Base-by-base conservation (phyloP, 768 basidiomycete genomes). In the Rhodosporidiobolus sp. region DNA sequence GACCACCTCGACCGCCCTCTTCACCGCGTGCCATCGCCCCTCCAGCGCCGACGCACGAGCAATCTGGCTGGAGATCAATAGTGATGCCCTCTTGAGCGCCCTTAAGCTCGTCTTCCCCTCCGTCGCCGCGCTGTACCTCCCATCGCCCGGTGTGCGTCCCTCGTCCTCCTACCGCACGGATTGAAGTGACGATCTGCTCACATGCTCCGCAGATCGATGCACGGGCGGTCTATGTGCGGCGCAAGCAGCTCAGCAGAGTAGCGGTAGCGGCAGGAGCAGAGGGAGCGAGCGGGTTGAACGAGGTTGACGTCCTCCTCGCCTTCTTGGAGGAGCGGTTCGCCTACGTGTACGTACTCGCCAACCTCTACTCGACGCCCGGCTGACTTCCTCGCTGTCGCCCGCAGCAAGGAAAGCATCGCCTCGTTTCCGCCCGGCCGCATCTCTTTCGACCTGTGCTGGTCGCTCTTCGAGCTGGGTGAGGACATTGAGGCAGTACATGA, bases 291-390 rank as follows among this genome's bases (percentile, higher is more conserved):
- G 28, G 32, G 28, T 50, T 19, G 22, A 30, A 62, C 10, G 49
- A 8, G 20, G 32, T 17, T 22, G 20, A 34, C 19, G 10, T 20
- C 20, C 49, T 53, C 7, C 8, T 35, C 19, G 2, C 16, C 3
- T 63, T 38, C 19, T 16, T 63, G 26, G 62, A 63, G 34, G 22
- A 14, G 22, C 3, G 38, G 34, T 63, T 63, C 19, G 62, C 49
- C 14, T 63, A 53, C 50, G 62, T 63, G 62, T 63, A 24, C 32
- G 62, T 63, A n/a, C n/a, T n/a, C n/a, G n/a, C n/a, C n/a, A n/a
- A n/a, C 19, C 34, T 22, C 7, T 50, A 16, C 62, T 50, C 28
- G n/a, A n/a, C 28, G 26, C 17, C 52, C 12, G 12, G 28, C 52
- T 4, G n/a, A 7, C 16, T 11, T 16, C 52, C 16, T 10, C 22